Conservation (phyloP, 2,329 filamentous ascomycete species). For the Hymenoscyphus infarciens region DNA sequence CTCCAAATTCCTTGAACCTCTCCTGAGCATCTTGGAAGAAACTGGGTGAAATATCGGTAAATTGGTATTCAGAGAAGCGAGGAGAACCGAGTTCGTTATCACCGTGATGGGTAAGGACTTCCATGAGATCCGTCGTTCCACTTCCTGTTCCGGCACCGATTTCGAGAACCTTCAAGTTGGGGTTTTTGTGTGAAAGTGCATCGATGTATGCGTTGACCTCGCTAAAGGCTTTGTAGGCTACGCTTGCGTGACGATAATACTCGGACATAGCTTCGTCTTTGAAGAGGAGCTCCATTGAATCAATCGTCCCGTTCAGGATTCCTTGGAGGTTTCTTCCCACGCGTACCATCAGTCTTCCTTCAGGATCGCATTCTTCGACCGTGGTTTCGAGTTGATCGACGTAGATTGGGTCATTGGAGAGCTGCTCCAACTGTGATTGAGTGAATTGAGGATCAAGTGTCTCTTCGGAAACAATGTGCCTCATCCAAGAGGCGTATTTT, state of each 20-base stretch:
- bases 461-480: background rate
- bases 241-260: background rate
- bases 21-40: constrained; percentile 36
- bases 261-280: constrained; percentile 1
- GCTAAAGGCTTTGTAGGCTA: constrained; percentile 8
- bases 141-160: constrained; percentile 33
- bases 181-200: constrained; percentile 6
- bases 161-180: constrained; percentile 32
- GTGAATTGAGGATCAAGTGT: background rate
- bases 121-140: constrained; percentile 20
- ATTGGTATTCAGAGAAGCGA: constrained; percentile 19
- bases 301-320: constrained; percentile 2
- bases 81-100: background rate
- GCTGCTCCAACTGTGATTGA: background rate
- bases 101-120: background rate
- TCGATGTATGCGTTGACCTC: constrained; percentile 20
- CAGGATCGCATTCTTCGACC: constrained; percentile 1
- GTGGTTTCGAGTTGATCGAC: background rate
- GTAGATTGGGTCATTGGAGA: background rate
- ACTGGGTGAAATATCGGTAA: constrained; percentile 28
- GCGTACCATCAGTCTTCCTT: background rate
- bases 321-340: background rate
- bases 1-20: constrained; percentile 31
- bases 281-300: constrained; percentile 4
- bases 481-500: constrained; percentile 4